Evolutionary conservation across 2,329 filamentous ascomycete species (phyloP), one percentile per base, ranked within the genome.

Genomic region (Paecilomyces niveus): DNA sequence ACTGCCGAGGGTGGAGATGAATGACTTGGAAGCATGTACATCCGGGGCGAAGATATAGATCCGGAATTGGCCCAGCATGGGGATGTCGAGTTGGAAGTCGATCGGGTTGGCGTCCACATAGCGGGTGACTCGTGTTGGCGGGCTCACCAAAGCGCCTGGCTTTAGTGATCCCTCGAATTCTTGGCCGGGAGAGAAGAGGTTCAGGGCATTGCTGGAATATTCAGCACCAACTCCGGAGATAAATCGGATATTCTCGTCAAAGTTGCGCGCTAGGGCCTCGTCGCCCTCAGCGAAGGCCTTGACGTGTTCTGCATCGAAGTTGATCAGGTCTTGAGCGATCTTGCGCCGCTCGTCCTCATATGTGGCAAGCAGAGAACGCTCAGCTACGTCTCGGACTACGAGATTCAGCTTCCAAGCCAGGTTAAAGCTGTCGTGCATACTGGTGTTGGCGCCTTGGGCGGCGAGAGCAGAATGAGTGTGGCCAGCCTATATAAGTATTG

Each of bases 41-140:
- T 89, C 80, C 67, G 83, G 84, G 61, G 85, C 82, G 60, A 92
- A 82, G 60, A 92, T 81, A 70, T 89, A 91, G 53, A 91, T 82
- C 54, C 87, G 83, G 76, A 92, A 92, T 67, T 92, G 89, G 26
- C 89, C 86, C 5, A 92, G 77, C 72, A 90, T 83, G 1, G 89
- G 89, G 52, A 92, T 89, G 67, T 92, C 89, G 5, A 90, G 83
- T 69, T 92, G 88, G 29, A 92, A 77, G 64, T 92, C 86, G 50
- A 92, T 84, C 0, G 89, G 89, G 65, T 92, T 92, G 3, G 88
- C 86, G 72, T 92, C 89, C 55, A 91, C 83, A 68, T 88, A 91
- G 29, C 89, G 82, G 0, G 87, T 89, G 18, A 87, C 88, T 72
- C 85, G 88, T 49, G 86, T 86, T 2, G 89, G 89, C 2, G 85